Evolutionary conservation across 2,329 filamentous ascomycete species (phyloP).

Genomic region (Trichoderma sp.): DNA sequence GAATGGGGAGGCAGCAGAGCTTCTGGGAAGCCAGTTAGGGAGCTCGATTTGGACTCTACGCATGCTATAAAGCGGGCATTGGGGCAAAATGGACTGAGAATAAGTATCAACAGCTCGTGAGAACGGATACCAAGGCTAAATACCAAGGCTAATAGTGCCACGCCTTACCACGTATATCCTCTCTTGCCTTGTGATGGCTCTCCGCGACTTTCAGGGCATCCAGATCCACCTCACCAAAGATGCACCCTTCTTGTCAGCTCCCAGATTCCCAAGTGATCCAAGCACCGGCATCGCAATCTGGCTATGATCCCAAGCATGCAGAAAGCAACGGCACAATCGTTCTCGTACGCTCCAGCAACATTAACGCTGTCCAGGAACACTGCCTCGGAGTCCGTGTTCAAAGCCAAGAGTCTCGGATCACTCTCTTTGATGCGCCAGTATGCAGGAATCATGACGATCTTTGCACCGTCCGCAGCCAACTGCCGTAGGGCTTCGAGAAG

Average conservation of each 20-base stretch:
- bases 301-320: slow-evolving; percentile 17
- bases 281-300: slow-evolving; percentile 15
- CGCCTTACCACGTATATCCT: slow-evolving; percentile 2
- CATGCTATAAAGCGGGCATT: neutral
- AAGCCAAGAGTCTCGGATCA: neutral
- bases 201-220: slow-evolving; percentile 5
- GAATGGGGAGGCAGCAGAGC: neutral
- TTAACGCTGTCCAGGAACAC: neutral
- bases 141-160: slow-evolving; percentile 3
- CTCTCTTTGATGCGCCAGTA: slow-evolving; percentile 13
- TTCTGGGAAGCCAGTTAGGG: neutral
- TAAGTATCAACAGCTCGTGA: too few relatives aligned
- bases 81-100: neutral
- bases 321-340: slow-evolving; percentile 4
- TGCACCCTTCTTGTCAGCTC: neutral
- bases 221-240: neutral
- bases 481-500: slow-evolving; percentile 8
- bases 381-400: neutral
- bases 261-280: slow-evolving; percentile 1
- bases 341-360: slow-evolving; percentile 16
- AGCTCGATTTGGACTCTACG: neutral
- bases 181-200: slow-evolving; percentile 3
- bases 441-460: slow-evolving; percentile 6
- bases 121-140: too few relatives aligned
- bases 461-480: neutral